These are phyloP conservation scores for Debaryomyces castellii DNA, from an alignment of 805 yeast species.

Conservation along the genomic window DNA sequence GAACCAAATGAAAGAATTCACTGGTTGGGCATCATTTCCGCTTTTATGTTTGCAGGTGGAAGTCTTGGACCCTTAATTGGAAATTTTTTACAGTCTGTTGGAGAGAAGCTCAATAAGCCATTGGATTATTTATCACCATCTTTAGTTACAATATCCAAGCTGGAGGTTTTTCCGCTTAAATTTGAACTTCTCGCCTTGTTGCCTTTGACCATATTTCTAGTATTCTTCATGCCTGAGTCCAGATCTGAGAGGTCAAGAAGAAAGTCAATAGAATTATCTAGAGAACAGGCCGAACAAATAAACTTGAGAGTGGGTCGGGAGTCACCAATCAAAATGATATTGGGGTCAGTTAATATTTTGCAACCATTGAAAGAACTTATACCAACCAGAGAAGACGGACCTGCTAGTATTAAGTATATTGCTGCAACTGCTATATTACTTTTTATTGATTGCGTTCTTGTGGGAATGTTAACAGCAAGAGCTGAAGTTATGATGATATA, in stretches of 20 bases:
- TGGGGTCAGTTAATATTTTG: conserved; percentile 20
- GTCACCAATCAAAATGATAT: neutral
- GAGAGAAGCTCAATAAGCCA: neutral
- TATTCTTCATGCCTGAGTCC: conserved; percentile 57
- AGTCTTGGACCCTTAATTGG: conserved; percentile 67
- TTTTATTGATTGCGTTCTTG: conserved; percentile 41
- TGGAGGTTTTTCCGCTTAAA: conserved; percentile 33
- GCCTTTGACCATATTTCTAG: conserved; percentile 10
- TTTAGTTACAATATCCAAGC: neutral
- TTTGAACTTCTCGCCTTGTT: conserved; percentile 22
- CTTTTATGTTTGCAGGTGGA: conserved; percentile 58
- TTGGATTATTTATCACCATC: neutral
- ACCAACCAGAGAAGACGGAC: conserved; percentile 24
- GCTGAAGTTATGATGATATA: conserved; percentile 49
- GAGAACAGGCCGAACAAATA: conserved; percentile 5
- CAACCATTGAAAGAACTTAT: conserved; percentile 54
- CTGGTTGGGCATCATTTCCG: conserved; percentile 57
- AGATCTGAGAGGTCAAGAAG: conserved; percentile 55
- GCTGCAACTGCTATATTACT: conserved; percentile 42
- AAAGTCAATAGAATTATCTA: conserved; percentile 47
- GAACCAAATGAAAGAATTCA: conserved; percentile 58
- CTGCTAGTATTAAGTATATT: conserved; percentile 14
- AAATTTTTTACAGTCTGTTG: conserved; percentile 25
- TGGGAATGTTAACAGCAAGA: conserved; percentile 35
- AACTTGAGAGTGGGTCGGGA: neutral